Base-by-base conservation (phyloP, 139 green algal species). In the Deuterostichococcus epilithicus region DNA sequence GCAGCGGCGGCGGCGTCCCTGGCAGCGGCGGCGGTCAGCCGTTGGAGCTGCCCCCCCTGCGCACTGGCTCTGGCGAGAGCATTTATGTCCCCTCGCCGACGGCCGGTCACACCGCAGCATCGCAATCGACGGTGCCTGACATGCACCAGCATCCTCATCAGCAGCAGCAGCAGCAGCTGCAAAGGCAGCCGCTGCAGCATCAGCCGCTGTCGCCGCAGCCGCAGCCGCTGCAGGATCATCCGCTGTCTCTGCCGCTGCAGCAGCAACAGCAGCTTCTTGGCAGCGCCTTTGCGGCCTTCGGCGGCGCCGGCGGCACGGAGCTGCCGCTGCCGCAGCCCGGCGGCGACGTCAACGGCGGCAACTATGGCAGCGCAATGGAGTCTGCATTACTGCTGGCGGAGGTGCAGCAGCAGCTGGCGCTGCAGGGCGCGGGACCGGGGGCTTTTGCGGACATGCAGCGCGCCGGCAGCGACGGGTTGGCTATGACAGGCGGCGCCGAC, bases 71-170 rank as follows among this genome's bases (percentile, higher is more conserved):
- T 75, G 30, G 68, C 70, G 35, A 33, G 32, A 26, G 38, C 37
- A 26, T 4, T 52, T 59, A 22, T 76, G n/a, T n/a, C n/a, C n/a
- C n/a, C n/a, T n/a, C n/a, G n/a, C n/a, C n/a, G n/a, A n/a, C n/a
- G n/a, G n/a, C n/a, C n/a, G n/a, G n/a, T n/a, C n/a, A n/a, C n/a
- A n/a, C n/a, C n/a, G n/a, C n/a, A n/a, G n/a, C n/a, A n/a, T n/a
- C n/a, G n/a, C n/a, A n/a, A n/a, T n/a, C n/a, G n/a, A n/a, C n/a
- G n/a, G n/a, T n/a, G n/a, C n/a, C n/a, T n/a, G n/a, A n/a, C n/a
- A n/a, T n/a, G n/a, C n/a, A n/a, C n/a, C n/a, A 63, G 15, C 60
- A 75, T 32, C 25, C 37, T 70, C 75, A 80, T 44, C 44, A 66
- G 25, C 39, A 59, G 45, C 30, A 75, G 8, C 36, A 45, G 3